Conservation (phyloP, 2,329 filamentous ascomycete species). For the Trichophyton simii region DNA sequence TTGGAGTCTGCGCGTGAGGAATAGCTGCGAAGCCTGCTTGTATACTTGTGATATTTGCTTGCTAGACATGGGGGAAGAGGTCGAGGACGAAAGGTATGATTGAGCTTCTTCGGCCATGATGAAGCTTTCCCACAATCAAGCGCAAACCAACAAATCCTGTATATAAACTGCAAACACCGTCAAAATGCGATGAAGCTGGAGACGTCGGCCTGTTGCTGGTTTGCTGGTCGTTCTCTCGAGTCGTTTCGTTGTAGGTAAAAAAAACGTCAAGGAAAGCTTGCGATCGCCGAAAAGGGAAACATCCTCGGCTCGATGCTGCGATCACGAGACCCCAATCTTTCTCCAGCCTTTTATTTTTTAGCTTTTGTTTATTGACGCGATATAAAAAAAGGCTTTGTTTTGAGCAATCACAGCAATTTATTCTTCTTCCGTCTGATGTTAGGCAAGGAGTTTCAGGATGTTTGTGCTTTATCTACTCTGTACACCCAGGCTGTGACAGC, state of each 20-base stretch:
- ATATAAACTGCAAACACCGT: neutral
- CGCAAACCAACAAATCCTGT: neutral
- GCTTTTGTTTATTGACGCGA: neutral
- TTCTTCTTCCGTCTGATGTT: neutral
- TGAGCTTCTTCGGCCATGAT: neutral
- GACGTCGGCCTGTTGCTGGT: neutral
- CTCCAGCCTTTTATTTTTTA: too few relatives aligned
- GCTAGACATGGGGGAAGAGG: constrained; percentile 50
- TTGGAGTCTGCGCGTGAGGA: constrained; percentile 81
- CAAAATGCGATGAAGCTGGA: neutral
- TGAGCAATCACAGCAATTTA: neutral
- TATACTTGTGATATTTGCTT: constrained; percentile 80
- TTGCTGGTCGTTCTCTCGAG: neutral
- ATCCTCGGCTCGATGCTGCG: neutral
- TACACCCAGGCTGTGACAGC: neutral
- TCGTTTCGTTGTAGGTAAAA: neutral
- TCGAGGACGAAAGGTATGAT: constrained; percentile 37
- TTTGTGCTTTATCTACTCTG: neutral
- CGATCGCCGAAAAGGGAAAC: neutral
- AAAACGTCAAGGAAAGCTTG: neutral
- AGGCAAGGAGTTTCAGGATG: neutral
- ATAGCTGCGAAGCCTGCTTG: constrained; percentile 84
- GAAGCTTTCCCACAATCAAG: neutral
- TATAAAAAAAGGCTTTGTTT: neutral
- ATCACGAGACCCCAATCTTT: neutral